phyloP scores from a whole-genome alignment of 208 protist genomes.

The Trypanosoma theileri region DNA sequence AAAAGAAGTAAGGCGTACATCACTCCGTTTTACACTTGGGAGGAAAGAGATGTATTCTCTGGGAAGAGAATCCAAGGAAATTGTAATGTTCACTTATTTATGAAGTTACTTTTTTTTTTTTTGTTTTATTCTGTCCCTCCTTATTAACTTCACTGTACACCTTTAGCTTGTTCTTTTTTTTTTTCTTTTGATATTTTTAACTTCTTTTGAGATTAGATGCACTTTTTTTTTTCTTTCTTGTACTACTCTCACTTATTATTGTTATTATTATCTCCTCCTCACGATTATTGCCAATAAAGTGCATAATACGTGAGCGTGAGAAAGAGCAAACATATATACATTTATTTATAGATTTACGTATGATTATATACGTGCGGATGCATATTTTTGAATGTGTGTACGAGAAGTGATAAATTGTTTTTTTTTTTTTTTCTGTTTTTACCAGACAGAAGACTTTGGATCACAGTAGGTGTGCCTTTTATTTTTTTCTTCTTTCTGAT shows the following conservation, averaged over 20 bases:
- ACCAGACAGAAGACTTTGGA: neutral
- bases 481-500: neutral
- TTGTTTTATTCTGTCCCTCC: neutral
- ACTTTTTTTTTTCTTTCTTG: conserved; percentile 5
- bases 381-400: no score
- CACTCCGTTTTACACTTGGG: no score
- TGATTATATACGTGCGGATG: no score
- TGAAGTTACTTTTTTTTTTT: neutral
- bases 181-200: neutral
- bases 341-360: no score
- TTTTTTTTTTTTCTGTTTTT: neutral
- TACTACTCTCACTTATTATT: neutral
- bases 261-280: neutral
- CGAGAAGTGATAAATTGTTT: no score
- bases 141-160: neutral
- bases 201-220: neutral
- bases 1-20: neutral
- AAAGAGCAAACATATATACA: no score
- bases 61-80: no score
- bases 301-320: neutral
- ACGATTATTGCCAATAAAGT: neutral
- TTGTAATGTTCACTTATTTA: no score
- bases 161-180: neutral
- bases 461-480: neutral
- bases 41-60: no score